Conservation (phyloP, 331 rosid species). For the Quercus lobata region DNA sequence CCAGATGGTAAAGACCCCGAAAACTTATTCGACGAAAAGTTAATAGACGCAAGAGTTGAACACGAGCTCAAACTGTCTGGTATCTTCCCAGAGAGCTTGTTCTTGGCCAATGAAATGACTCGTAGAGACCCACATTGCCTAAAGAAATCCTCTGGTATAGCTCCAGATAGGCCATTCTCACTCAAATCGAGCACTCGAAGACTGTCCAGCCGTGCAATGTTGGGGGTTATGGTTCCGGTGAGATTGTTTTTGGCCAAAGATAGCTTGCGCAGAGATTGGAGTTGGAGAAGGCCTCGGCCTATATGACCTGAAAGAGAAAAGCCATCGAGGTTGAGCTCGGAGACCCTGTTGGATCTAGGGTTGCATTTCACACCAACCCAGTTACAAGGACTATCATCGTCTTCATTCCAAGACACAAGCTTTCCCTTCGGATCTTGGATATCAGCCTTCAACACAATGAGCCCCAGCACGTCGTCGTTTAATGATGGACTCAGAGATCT, state of each 20-base stretch:
- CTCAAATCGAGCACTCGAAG: constrained; percentile 86
- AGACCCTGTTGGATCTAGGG: constrained; percentile 89
- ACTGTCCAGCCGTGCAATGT: constrained; percentile 56
- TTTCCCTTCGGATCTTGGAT: constrained; percentile 78
- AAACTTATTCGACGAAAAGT: constrained; percentile 70
- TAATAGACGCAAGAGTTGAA: constrained; percentile 54
- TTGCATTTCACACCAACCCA: constrained; percentile 87
- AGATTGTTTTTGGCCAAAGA: constrained; percentile 75
- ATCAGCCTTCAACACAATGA: constrained; percentile 92
- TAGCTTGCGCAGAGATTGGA: constrained; percentile 66
- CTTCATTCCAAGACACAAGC: constrained; percentile 82
- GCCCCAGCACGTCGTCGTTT: constrained; percentile 93
- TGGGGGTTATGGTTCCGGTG: constrained; percentile 64
- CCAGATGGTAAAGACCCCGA: constrained; percentile 64
- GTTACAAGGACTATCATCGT: constrained; percentile 66
- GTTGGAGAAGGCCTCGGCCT: constrained; percentile 74
- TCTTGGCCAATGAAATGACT: constrained; percentile 56
- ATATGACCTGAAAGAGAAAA: constrained; percentile 75
- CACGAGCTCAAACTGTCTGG: constrained; percentile 73
- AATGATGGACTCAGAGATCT: constrained; percentile 68
- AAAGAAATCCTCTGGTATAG: constrained; percentile 67
- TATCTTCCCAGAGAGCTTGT: constrained; percentile 65
- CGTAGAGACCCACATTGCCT: constrained; percentile 95
- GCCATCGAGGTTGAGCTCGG: constrained; percentile 77
- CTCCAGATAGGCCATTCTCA: constrained; percentile 63